Conservation (phyloP, 805 yeast genomes). For the Candida yuanshanica region DNA sequence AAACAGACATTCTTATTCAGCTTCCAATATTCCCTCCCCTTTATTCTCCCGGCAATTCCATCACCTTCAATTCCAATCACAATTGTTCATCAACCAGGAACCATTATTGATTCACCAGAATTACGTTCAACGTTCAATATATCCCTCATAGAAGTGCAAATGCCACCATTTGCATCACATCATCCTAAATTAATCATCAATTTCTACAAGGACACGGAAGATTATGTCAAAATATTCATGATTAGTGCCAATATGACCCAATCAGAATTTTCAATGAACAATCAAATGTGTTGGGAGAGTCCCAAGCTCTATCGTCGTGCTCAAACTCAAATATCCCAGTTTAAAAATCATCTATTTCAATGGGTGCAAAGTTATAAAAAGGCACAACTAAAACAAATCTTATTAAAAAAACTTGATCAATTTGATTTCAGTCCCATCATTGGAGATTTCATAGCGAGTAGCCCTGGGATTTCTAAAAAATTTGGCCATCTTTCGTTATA, state of each 20-base stretch:
- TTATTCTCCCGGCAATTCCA: slow-evolving; percentile 24
- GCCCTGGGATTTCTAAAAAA: slow-evolving; percentile 37
- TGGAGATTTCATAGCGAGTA: slow-evolving; percentile 51
- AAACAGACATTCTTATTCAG: slow-evolving; percentile 41
- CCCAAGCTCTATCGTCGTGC: slow-evolving; percentile 30
- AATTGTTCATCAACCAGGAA: slow-evolving; percentile 29
- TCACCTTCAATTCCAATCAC: slow-evolving; percentile 13
- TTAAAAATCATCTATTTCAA: slow-evolving; percentile 37
- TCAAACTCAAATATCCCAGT: slow-evolving; percentile 20
- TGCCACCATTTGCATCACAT: slow-evolving; percentile 43
- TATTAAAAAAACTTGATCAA: slow-evolving; percentile 26
- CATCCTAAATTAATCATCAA: slow-evolving; percentile 68
- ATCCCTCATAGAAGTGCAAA: slow-evolving; percentile 25
- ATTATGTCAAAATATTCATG: slow-evolving; percentile 41
- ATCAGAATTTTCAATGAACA: slow-evolving; percentile 49
- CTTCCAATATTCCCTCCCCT: slow-evolving; percentile 39
- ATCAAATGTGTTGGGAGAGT: slow-evolving; percentile 64
- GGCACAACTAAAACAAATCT: slow-evolving; percentile 16
- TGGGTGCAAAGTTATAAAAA: slow-evolving; percentile 42
- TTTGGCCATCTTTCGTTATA: slow-evolving; percentile 26
- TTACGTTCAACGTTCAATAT: slow-evolving; percentile 9
- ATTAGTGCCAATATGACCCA: slow-evolving; percentile 56
- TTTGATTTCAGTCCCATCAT: slow-evolving; percentile 42
- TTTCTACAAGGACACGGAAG: slow-evolving; percentile 30
- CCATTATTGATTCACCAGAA: slow-evolving; percentile 18